Conservation (phyloP, 768 basidiomycete genomes). For the Leccinum ochraceum region DNA sequence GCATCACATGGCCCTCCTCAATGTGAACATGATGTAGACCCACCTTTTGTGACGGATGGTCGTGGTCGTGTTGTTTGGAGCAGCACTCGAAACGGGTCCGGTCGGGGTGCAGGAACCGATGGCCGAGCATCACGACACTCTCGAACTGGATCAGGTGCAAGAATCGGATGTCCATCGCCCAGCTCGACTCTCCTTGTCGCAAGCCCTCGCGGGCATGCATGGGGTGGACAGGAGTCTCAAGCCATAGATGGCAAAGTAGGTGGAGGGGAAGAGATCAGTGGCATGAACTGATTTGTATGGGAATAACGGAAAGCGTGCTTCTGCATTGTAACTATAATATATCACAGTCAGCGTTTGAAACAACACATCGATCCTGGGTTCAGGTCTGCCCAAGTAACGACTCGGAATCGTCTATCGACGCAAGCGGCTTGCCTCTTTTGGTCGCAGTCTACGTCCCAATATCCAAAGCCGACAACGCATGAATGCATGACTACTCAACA, state of each 20-base stretch:
- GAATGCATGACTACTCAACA: too few relatives aligned
- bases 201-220: slow-evolving; percentile 18
- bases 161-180: slow-evolving; percentile 19
- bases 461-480: too few relatives aligned
- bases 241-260: slow-evolving; percentile 20
- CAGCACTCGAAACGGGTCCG: slow-evolving; percentile 28
- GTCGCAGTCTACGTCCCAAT: too few relatives aligned
- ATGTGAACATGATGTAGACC: slow-evolving; percentile 39
- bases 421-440: too few relatives aligned
- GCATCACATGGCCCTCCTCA: slow-evolving; percentile 14
- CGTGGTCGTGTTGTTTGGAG: slow-evolving; percentile 59
- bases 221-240: slow-evolving; percentile 24
- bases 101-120: slow-evolving; percentile 20
- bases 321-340: slow-evolving; percentile 16
- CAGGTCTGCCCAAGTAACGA: background rate
- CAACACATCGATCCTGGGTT: background rate
- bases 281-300: slow-evolving; percentile 12
- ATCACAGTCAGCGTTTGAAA: background rate
- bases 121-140: slow-evolving; percentile 23
- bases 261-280: slow-evolving; percentile 14
- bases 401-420: too few relatives aligned
- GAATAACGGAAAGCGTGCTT: background rate
- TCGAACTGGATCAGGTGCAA: slow-evolving; percentile 23
- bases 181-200: slow-evolving; percentile 8
- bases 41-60: slow-evolving; percentile 65